phyloP scores from a whole-genome alignment of 192 early-diverging fungal genomes.

The Chytriomyces hyalinus region DNA sequence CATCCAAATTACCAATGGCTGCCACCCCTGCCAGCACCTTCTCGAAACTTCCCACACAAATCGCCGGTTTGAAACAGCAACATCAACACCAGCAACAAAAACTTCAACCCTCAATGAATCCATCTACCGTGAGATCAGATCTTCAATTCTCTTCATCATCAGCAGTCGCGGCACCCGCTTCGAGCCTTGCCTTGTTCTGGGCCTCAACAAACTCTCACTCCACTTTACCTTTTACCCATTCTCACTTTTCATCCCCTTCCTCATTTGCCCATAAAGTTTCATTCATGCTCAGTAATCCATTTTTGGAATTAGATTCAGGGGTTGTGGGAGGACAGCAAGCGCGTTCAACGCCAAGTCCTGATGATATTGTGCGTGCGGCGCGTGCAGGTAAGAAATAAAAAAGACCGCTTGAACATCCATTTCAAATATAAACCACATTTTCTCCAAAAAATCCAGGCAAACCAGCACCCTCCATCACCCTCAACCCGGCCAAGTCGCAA shows the following conservation, averaged over 20 bases:
- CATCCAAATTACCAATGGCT: too few relatives aligned
- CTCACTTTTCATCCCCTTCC: constrained; percentile 9
- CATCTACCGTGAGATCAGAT: too few relatives aligned
- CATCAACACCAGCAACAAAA: too few relatives aligned
- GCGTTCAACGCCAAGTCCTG: constrained; percentile 76
- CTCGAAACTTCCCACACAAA: too few relatives aligned
- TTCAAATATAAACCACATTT: constrained; percentile 46
- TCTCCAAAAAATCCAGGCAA: constrained; percentile 29
- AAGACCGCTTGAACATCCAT: constrained; percentile 38
- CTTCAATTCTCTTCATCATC: too few relatives aligned
- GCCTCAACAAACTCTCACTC: too few relatives aligned
- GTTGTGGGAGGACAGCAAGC: constrained; percentile 18
- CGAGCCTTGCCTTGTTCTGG: constrained; percentile 17
- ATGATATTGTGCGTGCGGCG: background rate
- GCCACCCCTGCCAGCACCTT: too few relatives aligned
- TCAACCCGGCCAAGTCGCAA: background rate
- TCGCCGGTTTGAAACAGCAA: too few relatives aligned
- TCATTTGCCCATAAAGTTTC: background rate
- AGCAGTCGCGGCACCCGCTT: background rate
- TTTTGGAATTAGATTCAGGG: background rate
- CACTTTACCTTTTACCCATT: too few relatives aligned
- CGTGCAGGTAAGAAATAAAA: constrained; percentile 23
- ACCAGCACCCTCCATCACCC: background rate
- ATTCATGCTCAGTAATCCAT: background rate
- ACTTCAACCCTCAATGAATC: too few relatives aligned